phyloP scores from a whole-genome alignment of 148 eudicot genomes.

The Silene latifolia region DNA sequence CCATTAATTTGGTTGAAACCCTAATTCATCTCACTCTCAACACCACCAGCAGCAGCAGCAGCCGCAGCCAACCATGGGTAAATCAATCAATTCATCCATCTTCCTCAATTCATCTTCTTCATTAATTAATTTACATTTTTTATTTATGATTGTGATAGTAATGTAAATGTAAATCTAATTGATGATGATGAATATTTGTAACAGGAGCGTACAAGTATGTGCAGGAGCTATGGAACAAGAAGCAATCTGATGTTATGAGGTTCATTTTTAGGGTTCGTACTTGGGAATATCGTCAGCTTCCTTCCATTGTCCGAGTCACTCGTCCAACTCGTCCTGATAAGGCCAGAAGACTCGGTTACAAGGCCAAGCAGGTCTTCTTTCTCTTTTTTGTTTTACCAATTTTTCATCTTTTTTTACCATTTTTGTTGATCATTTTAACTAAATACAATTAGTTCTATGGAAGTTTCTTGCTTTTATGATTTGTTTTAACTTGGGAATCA shows the following conservation, averaged over 20 bases:
- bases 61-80: neutral
- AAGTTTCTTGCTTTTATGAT: no score
- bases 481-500: no score
- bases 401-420: no score
- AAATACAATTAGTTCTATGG: neutral
- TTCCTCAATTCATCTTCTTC: no score
- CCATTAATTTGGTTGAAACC: no score
- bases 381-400: no score
- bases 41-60: no score
- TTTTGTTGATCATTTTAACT: neutral
- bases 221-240: constrained; percentile 50
- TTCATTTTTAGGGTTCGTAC: constrained; percentile 44
- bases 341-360: constrained; percentile 57
- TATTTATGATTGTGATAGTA: no score
- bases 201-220: constrained; percentile 42
- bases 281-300: constrained; percentile 52
- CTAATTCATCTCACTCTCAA: no score
- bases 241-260: constrained; percentile 47
- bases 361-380: constrained; percentile 47
- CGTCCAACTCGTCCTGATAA: constrained; percentile 52
- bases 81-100: neutral
- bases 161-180: no score
- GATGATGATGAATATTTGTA: no score
- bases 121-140: neutral
- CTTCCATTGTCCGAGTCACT: constrained; percentile 52